Evolutionary conservation across 2,329 filamentous ascomycete genomes (phyloP).

Genomic region (Talaromyces sp.): DNA sequence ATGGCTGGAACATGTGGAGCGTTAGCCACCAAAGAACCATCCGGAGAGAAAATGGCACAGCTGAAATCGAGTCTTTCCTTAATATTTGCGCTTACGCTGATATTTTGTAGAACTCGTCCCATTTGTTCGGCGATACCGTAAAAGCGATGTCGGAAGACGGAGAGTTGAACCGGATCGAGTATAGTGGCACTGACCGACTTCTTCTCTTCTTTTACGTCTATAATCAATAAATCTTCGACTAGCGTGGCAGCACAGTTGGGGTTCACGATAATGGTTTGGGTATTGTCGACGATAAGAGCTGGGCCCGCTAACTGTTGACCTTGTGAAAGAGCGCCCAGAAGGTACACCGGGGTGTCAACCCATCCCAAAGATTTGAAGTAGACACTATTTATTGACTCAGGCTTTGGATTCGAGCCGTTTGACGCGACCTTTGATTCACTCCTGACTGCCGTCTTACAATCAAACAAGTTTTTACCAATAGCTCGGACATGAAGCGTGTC

Average conservation of each 20-base stretch:
- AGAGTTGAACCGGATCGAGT: conserved; percentile 52
- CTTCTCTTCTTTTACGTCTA: conserved; percentile 65
- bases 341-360: conserved; percentile 24
- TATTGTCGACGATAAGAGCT: conserved; percentile 59
- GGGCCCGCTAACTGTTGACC: conserved; percentile 28
- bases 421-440: neutral
- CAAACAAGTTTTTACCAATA: conserved; percentile 12
- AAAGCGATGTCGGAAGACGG: conserved; percentile 55
- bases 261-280: conserved; percentile 85
- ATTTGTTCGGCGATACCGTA: conserved; percentile 61
- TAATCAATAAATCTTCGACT: conserved; percentile 65
- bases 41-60: conserved; percentile 73
- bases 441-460: neutral
- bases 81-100: conserved; percentile 62
- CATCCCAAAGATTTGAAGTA: neutral
- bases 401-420: neutral
- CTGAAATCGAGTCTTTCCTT: conserved; percentile 85
- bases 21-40: conserved; percentile 65
- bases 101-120: conserved; percentile 56
- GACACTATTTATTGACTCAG: neutral
- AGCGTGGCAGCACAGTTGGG: conserved; percentile 67
- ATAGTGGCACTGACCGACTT: conserved; percentile 32
- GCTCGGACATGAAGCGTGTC: conserved; percentile 67
- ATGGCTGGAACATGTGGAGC: conserved; percentile 83
- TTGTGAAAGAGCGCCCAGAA: conserved; percentile 23